Evolutionary conservation across 2,329 filamentous ascomycete species (phyloP), one percentile per base, ranked within the genome.

Genomic region (Berkeleyomyces rouxiae): DNA sequence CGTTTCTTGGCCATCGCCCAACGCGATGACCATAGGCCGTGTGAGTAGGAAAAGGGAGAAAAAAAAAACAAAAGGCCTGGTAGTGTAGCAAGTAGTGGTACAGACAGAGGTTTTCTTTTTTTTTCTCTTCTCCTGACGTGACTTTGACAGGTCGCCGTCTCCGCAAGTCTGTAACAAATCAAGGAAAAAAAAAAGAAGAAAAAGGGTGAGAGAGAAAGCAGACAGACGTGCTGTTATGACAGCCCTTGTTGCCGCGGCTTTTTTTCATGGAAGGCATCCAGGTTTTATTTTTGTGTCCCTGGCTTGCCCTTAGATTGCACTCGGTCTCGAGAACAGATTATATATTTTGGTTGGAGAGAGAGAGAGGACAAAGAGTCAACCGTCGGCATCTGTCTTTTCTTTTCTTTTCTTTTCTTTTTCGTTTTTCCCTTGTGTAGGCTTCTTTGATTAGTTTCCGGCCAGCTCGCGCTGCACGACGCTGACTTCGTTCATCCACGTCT

Each of bases 391-490:
- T 47, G 31, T 39, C 39, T 40, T 31, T 37, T 61, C 37, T 47
- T 51, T 10, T 51, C 16, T 39, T 39, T 61, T 53, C 46, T 40
- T 60, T 31, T 13, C 3, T 58, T 58, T 5, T 58, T 42, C 0
- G 7, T 4, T 7, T 31, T 59, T 42, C 43, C 2, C 13, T 59
- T 59, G 13, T 43, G 13, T 23, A 23, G 23, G 23, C 23, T 23
- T 23, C 2, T n/a, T 46, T 61, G 59, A 66, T 72, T 63, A 75
- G 64, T 70, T 71, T 64, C 69, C 72, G 66, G 74, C 75, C 42
- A 82, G 73, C 68, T 81, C 78, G 65, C 72, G 75, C 68, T 82
- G 78, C 57, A 82, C 73, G 66, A 74, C 72, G 58, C 73, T 70
- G 40, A 82, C 74, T 65, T 79, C 77, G 49, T 75, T 76, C 66